Evolutionary conservation across 148 eudicot genomes (phyloP), one percentile per base, ranked within the genome.

Genomic region (Drosera capensis): DNA sequence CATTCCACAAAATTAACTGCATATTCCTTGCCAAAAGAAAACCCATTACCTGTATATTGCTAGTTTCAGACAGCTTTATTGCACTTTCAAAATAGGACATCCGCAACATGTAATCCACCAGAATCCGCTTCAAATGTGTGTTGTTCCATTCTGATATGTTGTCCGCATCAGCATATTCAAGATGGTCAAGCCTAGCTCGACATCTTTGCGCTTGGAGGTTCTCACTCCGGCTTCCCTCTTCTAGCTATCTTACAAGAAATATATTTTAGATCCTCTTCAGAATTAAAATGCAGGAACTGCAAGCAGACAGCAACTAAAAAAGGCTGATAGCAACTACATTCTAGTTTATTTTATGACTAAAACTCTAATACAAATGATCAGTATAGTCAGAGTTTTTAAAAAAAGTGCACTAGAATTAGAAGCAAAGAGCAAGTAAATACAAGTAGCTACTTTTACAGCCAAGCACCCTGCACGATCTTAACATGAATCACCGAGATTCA

Each of bases 31-130:
- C n/a, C n/a, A n/a, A n/a, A n/a, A n/a, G n/a, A n/a, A n/a, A n/a
- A n/a, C n/a, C n/a, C 30, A 49, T 46, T 45, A 85, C 99, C 93
- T 70, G 77, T 59, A 90, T 73, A 56, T 71, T 74, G 74, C 77
- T 57, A 48, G 69, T 62, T 55, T 80, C 80, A 24, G 95, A 80
- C 61, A 90, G 68, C 73, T 73, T 90, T 41, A 50, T 50, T 17
- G 99, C 99, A 57, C 86, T 90, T 20, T 76, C 82, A 49, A 71
- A 81, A 43, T 90, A 90, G 9, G 99, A 81, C 99, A 90, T 78
- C 14, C 99, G 74, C 60, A 90, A 64, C 99, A 90, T 81, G 67
- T 90, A 90, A 54, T 90, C 99, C 55, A 90, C 88, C 39, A 90
- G 67, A 54, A 90, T 72, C 25, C 99, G 71, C 64, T 90, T 90